Evolutionary conservation across 1,284 basidiomycete species (phyloP).

Genomic region (Volvariella volvacea): DNA sequence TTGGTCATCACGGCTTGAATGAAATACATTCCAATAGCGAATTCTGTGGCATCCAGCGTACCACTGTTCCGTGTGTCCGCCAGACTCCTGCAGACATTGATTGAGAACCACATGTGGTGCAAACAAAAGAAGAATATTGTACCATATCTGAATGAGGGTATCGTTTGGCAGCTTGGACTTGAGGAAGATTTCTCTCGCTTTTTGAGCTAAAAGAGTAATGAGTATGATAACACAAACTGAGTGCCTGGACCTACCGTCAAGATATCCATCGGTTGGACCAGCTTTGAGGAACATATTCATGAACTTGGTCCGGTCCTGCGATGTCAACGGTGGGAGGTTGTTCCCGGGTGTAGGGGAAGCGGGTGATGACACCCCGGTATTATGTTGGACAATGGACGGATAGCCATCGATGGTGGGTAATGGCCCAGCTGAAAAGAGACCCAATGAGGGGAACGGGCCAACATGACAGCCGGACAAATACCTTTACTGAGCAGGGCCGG

Average conservation of each 20-base stretch:
- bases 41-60: conserved; percentile 85
- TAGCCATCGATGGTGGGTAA: conserved; percentile 78
- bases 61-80: conserved; percentile 94
- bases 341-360: conserved; percentile 52
- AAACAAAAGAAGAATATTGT: conserved; percentile 5
- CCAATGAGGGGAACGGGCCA: background rate
- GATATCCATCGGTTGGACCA: conserved; percentile 69
- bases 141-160: conserved; percentile 94
- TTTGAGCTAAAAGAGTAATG: conserved; percentile 57
- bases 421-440: conserved; percentile 63
- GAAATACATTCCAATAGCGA: conserved; percentile 94
- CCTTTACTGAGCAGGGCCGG: conserved; percentile 59
- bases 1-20: conserved; percentile 90
- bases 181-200: conserved; percentile 89
- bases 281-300: conserved; percentile 69
- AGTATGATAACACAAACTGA: background rate
- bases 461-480: conserved; percentile 22
- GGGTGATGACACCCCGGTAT: conserved; percentile 49
- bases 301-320: conserved; percentile 82
- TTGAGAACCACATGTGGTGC: conserved; percentile 5
- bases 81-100: conserved; percentile 59
- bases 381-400: conserved; percentile 32
- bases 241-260: conserved; percentile 47
- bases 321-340: conserved; percentile 56
- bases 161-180: conserved; percentile 90